Evolutionary conservation across 2,329 filamentous ascomycete species (phyloP).

Genomic region (Lomentospora prolificans): DNA sequence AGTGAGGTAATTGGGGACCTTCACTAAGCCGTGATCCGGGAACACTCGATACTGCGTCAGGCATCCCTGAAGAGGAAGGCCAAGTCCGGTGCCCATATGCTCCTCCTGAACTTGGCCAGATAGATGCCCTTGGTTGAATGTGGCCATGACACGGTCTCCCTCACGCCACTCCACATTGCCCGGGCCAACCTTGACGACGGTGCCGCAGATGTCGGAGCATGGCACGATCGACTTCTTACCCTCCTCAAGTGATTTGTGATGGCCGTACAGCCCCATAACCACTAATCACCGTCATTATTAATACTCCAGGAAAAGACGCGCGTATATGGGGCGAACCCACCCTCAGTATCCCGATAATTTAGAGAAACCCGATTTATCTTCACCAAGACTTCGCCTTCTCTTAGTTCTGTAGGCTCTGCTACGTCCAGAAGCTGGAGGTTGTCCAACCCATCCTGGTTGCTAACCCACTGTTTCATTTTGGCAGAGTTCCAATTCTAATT

Average conservation of each 20-base stretch:
- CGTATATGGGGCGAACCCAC: constrained; percentile 20
- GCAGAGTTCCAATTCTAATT: no score
- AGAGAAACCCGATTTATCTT: constrained; percentile 35
- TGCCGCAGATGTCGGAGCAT: constrained; percentile 62
- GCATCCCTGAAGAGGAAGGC: constrained; percentile 48
- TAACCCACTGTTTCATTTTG: background rate
- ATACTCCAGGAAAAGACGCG: background rate
- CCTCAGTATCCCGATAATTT: constrained; percentile 41
- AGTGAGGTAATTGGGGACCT: constrained; percentile 43
- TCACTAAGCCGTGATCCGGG: constrained; percentile 43
- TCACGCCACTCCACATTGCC: constrained; percentile 30
- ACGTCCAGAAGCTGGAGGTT: background rate
- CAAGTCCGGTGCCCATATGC: constrained; percentile 47
- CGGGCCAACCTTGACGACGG: constrained; percentile 34
- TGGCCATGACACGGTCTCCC: constrained; percentile 58
- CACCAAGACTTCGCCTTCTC: constrained; percentile 38
- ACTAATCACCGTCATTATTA: constrained; percentile 30
- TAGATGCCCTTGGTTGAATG: constrained; percentile 49
- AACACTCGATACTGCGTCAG: constrained; percentile 52
- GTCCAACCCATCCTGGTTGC: background rate
- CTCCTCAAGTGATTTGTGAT: constrained; percentile 44
- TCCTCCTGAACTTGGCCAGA: constrained; percentile 48
- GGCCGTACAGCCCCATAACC: constrained; percentile 54
- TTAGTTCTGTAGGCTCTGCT: background rate
- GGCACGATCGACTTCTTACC: constrained; percentile 41